A percentile compares a stretch with the other conserved stretches of the same genome.
Evolutionary conservation across 805 yeast genomes (phyloP).

Genomic region (Ogataea trehaloabstinens): DNA sequence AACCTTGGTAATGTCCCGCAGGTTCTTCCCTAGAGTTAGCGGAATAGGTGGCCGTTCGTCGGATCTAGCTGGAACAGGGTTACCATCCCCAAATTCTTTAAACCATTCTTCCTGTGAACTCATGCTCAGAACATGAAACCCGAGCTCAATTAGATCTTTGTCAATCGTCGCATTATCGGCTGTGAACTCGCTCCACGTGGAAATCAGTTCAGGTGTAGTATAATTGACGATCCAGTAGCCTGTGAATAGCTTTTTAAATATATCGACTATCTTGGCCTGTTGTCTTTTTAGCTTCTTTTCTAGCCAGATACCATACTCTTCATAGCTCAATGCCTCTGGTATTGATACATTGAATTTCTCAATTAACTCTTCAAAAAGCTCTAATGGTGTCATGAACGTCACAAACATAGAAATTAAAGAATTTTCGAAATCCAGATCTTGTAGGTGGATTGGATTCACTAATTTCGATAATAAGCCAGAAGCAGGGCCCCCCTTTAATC

Average conservation of each 20-base stretch:
- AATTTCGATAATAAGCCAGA: constrained; percentile 77
- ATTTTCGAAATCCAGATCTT: constrained; percentile 58
- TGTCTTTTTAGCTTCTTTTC: constrained; percentile 67
- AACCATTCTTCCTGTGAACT: constrained; percentile 26
- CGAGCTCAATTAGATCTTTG: constrained; percentile 15
- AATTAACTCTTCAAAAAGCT: constrained; percentile 57
- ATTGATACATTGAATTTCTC: constrained; percentile 69
- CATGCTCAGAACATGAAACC: constrained; percentile 21
- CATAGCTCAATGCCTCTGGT: constrained; percentile 84
- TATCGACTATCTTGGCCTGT: constrained; percentile 60
- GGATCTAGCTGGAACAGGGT: constrained; percentile 8
- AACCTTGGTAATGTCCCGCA: constrained; percentile 33
- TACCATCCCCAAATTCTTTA: constrained; percentile 19
- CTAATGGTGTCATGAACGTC: constrained; percentile 66
- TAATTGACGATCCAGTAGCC: constrained; percentile 69
- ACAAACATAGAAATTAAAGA: constrained; percentile 74
- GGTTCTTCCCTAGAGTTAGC: constrained; percentile 17
- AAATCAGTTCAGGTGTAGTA: constrained; percentile 42
- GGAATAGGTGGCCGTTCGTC: constrained; percentile 21
- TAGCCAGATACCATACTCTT: constrained; percentile 77
- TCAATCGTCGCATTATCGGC: constrained; percentile 13
- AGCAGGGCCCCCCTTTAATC: constrained; percentile 81
- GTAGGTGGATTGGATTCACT: constrained; percentile 67
- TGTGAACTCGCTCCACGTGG: constrained; percentile 26
- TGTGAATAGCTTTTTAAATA: constrained; percentile 64